Percentiles rank a stretch among this genome's conserved stretches.
Conservation (phyloP, 495 filamentous ascomycete genomes). For the Viridothelium virens region DNA sequence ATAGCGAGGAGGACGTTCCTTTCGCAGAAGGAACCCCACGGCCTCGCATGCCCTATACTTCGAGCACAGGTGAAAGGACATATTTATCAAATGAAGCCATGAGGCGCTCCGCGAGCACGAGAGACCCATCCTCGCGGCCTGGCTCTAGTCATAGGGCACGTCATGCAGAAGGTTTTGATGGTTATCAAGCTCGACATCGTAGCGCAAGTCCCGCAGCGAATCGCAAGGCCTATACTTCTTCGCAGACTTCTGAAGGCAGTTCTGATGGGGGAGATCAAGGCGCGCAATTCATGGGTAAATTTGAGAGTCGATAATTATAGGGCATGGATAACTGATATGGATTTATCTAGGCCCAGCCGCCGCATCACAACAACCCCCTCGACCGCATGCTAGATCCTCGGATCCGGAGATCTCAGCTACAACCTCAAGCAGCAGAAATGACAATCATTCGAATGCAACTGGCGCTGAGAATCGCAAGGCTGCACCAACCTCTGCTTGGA, state of each 20-base stretch:
- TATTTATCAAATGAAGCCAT: constrained; percentile 43
- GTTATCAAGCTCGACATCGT: background rate
- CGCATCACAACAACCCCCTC: background rate
- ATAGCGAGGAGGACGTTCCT: constrained; percentile 17
- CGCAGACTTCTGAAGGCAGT: background rate
- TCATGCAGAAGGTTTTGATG: constrained; percentile 11
- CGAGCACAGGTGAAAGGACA: constrained; percentile 61
- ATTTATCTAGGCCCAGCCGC: background rate
- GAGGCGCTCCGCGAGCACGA: constrained; percentile 40
- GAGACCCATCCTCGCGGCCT: constrained; percentile 37
- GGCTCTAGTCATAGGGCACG: constrained; percentile 8
- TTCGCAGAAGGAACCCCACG: constrained; percentile 40
- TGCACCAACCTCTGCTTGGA: background rate
- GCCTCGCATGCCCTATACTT: constrained; percentile 61
- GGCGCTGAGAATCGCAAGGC: background rate
- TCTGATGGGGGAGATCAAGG: background rate
- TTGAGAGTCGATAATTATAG: background rate
- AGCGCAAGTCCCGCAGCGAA: constrained; percentile 24
- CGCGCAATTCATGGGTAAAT: constrained; percentile 14
- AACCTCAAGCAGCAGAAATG: constrained; percentile 1
- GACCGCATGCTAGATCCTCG: background rate
- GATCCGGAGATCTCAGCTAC: constrained; percentile 1
- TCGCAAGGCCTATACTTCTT: constrained; percentile 4
- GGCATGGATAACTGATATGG: background rate
- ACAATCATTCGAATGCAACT: background rate